Evolutionary conservation across 73 alveolate species (phyloP), one percentile per base, ranked within the genome.

Genomic region (Breviolum minutum): DNA sequence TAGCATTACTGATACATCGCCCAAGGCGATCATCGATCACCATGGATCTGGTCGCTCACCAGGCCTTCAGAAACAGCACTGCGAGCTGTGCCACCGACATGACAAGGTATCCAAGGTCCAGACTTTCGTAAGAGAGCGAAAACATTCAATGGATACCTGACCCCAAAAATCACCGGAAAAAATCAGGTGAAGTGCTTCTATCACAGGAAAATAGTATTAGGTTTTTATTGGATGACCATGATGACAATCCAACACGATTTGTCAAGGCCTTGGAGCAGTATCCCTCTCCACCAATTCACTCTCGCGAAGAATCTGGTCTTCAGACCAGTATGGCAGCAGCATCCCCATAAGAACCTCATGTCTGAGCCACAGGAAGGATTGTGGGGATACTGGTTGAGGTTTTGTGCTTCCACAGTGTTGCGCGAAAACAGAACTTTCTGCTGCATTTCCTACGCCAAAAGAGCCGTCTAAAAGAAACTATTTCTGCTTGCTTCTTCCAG

Each of bases 71-170:
- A 40, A 40, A 40, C 3, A 40, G 54, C 54, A 40, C 54, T 40
- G 3, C 3, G 54, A 40, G 54, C 54, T 40, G 54, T 40, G 54
- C 54, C 54, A 40, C 54, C 54, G 54, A 40, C 54, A 40, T 3
- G 54, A 40, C 54, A 40, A 40, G 54, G 3, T 40, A 40, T 40
- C 32, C 16, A 19, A 73, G 88, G 3, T 60, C 82, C 88, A 10
- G 97, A n/a, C 97, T 90, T 90, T 32, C 97, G 81, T 32, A 90
- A 87, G 32, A 90, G 76, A n/a, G 97, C 97, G 30, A 90, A 90
- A 8, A 90, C 97, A 64, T 90, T 90, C 69, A 90, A 61, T 8
- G 97, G 97, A 90, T 90, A 60, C 97, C 97, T 90, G 97, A 11
- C 61, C 73, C 40, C 60, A 27, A 24, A 40, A 40, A 0, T 40